Evolutionary conservation across 2,329 filamentous ascomycete species (phyloP).

Genomic region (Penicillium sp.): DNA sequence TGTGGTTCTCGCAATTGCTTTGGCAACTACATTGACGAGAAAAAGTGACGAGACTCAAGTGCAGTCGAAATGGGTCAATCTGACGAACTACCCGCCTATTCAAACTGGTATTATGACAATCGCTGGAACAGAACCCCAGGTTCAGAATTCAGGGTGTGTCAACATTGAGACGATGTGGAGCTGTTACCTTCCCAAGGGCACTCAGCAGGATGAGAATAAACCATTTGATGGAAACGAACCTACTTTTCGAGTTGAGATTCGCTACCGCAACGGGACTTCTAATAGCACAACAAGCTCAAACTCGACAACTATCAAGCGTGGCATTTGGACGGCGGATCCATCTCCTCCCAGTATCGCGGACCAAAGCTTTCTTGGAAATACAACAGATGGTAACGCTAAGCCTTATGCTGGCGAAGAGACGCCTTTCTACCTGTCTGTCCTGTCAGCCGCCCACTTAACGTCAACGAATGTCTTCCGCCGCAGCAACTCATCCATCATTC

Average conservation of each 20-base stretch:
- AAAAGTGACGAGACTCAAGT: conserved; percentile 44
- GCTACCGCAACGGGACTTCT: conserved; percentile 56
- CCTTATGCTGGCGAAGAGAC: conserved; percentile 82
- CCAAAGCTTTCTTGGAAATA: conserved; percentile 79
- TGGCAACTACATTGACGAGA: conserved; percentile 58
- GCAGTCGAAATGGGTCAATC: conserved; percentile 71
- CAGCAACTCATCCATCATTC: conserved; percentile 48
- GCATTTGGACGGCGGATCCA: conserved; percentile 42
- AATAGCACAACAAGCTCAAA: conserved; percentile 29
- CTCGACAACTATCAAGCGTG: neutral
- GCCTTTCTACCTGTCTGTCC: conserved; percentile 81
- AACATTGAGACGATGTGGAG: conserved; percentile 77
- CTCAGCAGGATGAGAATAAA: conserved; percentile 60
- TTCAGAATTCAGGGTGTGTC: conserved; percentile 68
- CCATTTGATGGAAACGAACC: conserved; percentile 69
- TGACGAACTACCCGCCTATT: conserved; percentile 83
- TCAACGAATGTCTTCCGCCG: conserved; percentile 44
- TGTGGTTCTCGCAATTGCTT: conserved; percentile 58
- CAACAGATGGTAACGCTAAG: conserved; percentile 71
- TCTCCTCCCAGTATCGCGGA: conserved; percentile 60
- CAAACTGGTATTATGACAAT: conserved; percentile 81
- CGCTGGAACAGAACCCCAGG: conserved; percentile 67
- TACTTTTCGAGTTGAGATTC: conserved; percentile 76
- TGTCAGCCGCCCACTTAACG: conserved; percentile 45
- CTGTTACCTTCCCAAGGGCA: conserved; percentile 77